phyloP scores from a whole-genome alignment of 2,329 filamentous ascomycete species.

The Colletotrichum tropicicola region DNA sequence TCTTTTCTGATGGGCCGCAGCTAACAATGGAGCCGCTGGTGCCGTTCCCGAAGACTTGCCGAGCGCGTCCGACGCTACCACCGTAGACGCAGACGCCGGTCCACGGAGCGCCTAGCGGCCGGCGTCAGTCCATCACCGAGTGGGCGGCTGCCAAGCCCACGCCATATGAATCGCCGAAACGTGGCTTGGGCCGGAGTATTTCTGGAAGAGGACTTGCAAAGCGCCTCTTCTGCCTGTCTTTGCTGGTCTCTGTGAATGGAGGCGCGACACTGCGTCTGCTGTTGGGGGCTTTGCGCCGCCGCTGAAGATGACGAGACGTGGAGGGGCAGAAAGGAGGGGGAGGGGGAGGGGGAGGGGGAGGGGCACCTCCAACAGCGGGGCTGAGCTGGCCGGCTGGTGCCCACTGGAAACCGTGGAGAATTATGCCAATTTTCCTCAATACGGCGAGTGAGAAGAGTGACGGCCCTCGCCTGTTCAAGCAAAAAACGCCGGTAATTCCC shows the following conservation, averaged over 20 bases:
- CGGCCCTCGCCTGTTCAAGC: not conserved
- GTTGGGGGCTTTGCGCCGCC: not conserved
- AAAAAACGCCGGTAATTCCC: constrained; percentile 21
- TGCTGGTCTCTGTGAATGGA: no score
- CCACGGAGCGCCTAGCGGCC: constrained; percentile 4
- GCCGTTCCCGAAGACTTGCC: not conserved
- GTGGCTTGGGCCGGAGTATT: not conserved
- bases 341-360: constrained; percentile 25
- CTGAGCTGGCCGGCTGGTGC: not conserved
- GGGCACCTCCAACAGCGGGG: constrained; percentile 9
- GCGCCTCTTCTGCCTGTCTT: no score
- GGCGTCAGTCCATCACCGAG: not conserved
- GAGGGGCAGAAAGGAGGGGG: constrained; percentile 18
- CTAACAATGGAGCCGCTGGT: not conserved
- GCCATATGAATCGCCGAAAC: not conserved
- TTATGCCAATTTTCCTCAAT: constrained; percentile 11
- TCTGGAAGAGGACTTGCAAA: not conserved
- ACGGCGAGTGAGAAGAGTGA: not conserved
- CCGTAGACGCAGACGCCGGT: constrained; percentile 16
- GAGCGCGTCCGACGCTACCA: constrained; percentile 6
- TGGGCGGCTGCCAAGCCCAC: not conserved
- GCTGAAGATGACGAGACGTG: constrained; percentile 4
- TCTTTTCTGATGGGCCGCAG: not conserved
- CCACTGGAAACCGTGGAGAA: constrained; percentile 8
- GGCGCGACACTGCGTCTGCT: no score